These are phyloP conservation scores for Diphasiastrum complanatum DNA, from an alignment of 83 land plant genomes.

Conservation along the genomic window DNA sequence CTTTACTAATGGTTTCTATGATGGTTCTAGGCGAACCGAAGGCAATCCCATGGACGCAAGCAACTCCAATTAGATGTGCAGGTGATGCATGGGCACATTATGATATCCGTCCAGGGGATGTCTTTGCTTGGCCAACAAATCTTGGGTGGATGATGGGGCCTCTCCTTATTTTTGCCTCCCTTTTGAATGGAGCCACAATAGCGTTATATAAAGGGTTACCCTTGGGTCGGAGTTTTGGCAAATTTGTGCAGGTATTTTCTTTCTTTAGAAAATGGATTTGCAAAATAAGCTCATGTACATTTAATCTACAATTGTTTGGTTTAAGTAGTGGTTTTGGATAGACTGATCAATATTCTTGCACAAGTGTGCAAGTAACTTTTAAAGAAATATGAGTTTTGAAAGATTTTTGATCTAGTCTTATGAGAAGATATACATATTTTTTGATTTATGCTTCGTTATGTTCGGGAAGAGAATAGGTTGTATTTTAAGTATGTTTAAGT, in stretches of 20 bases:
- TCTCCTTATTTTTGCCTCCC: slow-evolving; percentile 2
- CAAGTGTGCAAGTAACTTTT: too few relatives aligned
- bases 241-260: slow-evolving; percentile 1
- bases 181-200: slow-evolving; percentile 4
- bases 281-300: background rate
- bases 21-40: slow-evolving; percentile 15
- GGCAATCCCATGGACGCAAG: slow-evolving; percentile 11
- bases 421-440: too few relatives aligned
- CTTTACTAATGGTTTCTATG: too few relatives aligned
- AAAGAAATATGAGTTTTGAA: too few relatives aligned
- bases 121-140: slow-evolving; percentile 12
- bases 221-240: slow-evolving; percentile 2
- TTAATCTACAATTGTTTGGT: too few relatives aligned
- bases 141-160: slow-evolving; percentile 19
- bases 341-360: too few relatives aligned
- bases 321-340: too few relatives aligned
- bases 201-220: slow-evolving; percentile 11
- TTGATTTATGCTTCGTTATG: too few relatives aligned
- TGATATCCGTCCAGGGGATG: background rate
- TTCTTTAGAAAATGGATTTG: background rate
- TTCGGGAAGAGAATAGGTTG: too few relatives aligned
- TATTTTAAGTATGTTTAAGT: too few relatives aligned
- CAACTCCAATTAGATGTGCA: slow-evolving; percentile 17
- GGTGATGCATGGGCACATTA: slow-evolving; percentile 16
- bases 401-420: too few relatives aligned